Evolutionary conservation across 1,284 basidiomycete genomes (phyloP), one percentile per base, ranked within the genome.

Genomic region (Puccinia horiana): DNA sequence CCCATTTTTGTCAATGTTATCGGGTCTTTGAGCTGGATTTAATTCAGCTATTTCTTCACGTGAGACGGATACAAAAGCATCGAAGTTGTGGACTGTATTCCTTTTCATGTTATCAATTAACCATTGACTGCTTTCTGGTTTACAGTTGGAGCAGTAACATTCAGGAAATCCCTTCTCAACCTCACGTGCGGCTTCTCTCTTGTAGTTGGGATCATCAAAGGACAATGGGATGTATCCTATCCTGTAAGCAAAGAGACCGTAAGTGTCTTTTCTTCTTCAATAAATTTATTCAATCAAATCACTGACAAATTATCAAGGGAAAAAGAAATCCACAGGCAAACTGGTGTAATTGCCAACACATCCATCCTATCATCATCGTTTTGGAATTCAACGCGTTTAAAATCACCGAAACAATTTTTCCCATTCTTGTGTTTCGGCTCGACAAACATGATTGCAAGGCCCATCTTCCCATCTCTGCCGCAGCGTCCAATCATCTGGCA

Each of bases 311-410:
- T 76, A 76, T 76, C 74, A 35, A 40, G n/a, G 16, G 37, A 23
- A 35, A 58, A 58, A 18, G 54, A 14, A 4, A 61, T 40, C n/a
- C 52, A 9, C n/a, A 76, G 32, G 23, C 74, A 54, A 18, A 76
- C 74, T 5, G 74, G 74, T 5, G 47, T 76, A 12, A 76, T 40
- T 40, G 52, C 56, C n/a, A 76, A 76, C 14, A 52, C 74, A 29
- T 76, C 52, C 74, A 54, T 76, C 29, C 74, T 40, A 76, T 58
- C 54, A 61, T 76, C 54, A 20, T 76, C 54, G 35, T 32, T 40
- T 58, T 40, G 29, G 54, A 54, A n/a, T 37, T 49, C 52, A 12
- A 56, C 26, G 37, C 37, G 35, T 5, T 49, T 29, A 49, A 76
- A 76, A 23, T 54, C 74, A 20, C 37, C n/a, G 42, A 61, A 3